Evolutionary conservation across 257 asterid genomes (phyloP).

Genomic region (Mentha longifolia): DNA sequence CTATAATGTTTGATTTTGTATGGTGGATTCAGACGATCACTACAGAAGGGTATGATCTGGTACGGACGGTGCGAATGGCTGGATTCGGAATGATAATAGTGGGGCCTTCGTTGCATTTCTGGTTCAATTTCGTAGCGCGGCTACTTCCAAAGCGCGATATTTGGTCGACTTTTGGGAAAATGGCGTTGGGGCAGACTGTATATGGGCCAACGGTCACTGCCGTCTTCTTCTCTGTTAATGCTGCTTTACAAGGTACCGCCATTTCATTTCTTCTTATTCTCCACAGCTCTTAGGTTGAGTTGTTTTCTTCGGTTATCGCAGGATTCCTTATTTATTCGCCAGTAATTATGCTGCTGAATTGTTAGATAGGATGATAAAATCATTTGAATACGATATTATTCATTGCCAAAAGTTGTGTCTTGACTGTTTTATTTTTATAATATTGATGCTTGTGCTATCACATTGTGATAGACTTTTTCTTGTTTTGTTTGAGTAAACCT

Average conservation of each 20-base stretch:
- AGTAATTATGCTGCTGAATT: not conserved
- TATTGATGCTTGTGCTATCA: not conserved
- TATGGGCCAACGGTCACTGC: conserved; percentile 73
- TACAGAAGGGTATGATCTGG: conserved; percentile 42
- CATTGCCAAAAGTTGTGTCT: not conserved
- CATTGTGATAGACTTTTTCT: not conserved
- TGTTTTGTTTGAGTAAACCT: not conserved
- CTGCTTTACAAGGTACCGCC: conserved; percentile 75
- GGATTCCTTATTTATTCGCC: not conserved
- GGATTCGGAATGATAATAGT: conserved; percentile 51
- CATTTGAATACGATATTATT: not conserved
- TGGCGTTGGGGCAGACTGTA: conserved; percentile 70
- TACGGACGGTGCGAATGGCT: conserved; percentile 57
- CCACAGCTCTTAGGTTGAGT: not conserved
- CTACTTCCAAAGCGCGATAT: conserved; percentile 69
- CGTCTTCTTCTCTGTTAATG: conserved; percentile 75
- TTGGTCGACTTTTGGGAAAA: conserved; percentile 62
- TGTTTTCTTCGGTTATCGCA: not conserved
- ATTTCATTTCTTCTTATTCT: not conserved
- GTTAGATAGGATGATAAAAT: not conserved
- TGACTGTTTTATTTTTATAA: not conserved
- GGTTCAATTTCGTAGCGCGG: conserved; percentile 65
- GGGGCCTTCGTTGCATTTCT: conserved; percentile 57
- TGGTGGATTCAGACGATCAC: conserved; percentile 32
- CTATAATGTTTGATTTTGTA: not conserved